Conservation (phyloP, 2,329 filamentous ascomycete genomes). For the Neophaeococcomyces mojaviensis region DNA sequence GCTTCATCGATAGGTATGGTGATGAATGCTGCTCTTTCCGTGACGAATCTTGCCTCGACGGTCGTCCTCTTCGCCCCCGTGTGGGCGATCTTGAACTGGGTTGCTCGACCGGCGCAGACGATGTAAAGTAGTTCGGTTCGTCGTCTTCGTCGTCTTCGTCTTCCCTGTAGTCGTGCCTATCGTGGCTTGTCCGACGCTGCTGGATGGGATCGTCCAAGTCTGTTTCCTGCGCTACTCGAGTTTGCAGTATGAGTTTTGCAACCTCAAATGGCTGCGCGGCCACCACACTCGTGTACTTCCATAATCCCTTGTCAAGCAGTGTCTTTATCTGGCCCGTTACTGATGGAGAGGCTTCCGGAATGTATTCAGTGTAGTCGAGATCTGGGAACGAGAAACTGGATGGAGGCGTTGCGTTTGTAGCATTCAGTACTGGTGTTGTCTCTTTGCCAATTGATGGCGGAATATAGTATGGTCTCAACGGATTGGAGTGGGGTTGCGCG, state of each 20-base stretch:
- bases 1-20: slow-evolving; percentile 61
- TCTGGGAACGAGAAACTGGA: slow-evolving; percentile 57
- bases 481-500: slow-evolving; percentile 48
- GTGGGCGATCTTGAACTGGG: slow-evolving; percentile 34
- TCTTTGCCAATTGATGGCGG: slow-evolving; percentile 59
- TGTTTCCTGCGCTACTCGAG: slow-evolving; percentile 44
- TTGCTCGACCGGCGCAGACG: slow-evolving; percentile 25
- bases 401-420: slow-evolving; percentile 27
- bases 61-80: slow-evolving; percentile 20
- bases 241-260: slow-evolving; percentile 85
- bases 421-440: slow-evolving; percentile 33
- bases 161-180: slow-evolving; percentile 27
- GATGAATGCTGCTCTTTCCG: slow-evolving; percentile 23
- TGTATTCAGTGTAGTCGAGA: slow-evolving; percentile 83
- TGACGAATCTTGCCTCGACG: slow-evolving; percentile 39
- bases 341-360: slow-evolving; percentile 68
- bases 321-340: slow-evolving; percentile 67
- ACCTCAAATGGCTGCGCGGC: slow-evolving; percentile 96
- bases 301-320: slow-evolving; percentile 74
- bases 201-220: slow-evolving; percentile 15
- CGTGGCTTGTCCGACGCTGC: slow-evolving; percentile 2
- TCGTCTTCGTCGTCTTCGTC: slow-evolving; percentile 25
- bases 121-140: slow-evolving; percentile 47
- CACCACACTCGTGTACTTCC: slow-evolving; percentile 84
- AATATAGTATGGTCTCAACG: slow-evolving; percentile 53